Evolutionary conservation across 768 basidiomycete genomes (phyloP), one percentile per base, ranked within the genome.

Genomic region (Phaffia australis): DNA sequence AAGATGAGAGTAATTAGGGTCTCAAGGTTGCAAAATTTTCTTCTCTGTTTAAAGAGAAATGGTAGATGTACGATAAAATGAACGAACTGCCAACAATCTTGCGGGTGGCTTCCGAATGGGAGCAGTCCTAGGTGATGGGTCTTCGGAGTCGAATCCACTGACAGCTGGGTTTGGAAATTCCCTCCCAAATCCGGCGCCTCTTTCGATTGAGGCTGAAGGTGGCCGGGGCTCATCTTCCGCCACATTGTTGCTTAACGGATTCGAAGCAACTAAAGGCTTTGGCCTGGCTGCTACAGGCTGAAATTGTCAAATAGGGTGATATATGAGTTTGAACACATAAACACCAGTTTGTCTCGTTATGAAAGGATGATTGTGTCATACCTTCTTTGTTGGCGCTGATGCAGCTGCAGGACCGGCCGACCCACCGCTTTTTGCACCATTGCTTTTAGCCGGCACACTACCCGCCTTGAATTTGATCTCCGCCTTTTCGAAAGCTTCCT

Each of bases 401-500:
- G 79, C 79, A 2, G 71, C 68, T 9, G 70, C 48, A 27, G 56
- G 56, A 42, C 79, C 78, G 55, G 79, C 71, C 5, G 73, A 59
- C 7, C 78, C 67, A 15, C 25, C 29, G 1, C 42, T 42, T 11
- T 42, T 42, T 42, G 35, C 35, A 23, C 61, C 65, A 15, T 51
- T 56, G 14, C 25, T 35, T 21, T 70, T 46, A 0, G 68, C 73
- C 4, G 81, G 81, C 48, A 80, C 77, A 54, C 78, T 79, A 9
- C 86, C 85, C 9, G 81, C 79, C 76, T 89, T 93, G 72, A 85
- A 88, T 75, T 89, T 94, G 50, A 97, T 88, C n/a, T 84, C 84
- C 3, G 90, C 91, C 72, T 87, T 90, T 66, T 89, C 92, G 71
- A 83, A 88, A 0, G 89, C 88, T 74, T 97, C 95, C 76, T 87